phyloP scores from a whole-genome alignment of 805 yeast genomes.

The Candida tibetensis region DNA sequence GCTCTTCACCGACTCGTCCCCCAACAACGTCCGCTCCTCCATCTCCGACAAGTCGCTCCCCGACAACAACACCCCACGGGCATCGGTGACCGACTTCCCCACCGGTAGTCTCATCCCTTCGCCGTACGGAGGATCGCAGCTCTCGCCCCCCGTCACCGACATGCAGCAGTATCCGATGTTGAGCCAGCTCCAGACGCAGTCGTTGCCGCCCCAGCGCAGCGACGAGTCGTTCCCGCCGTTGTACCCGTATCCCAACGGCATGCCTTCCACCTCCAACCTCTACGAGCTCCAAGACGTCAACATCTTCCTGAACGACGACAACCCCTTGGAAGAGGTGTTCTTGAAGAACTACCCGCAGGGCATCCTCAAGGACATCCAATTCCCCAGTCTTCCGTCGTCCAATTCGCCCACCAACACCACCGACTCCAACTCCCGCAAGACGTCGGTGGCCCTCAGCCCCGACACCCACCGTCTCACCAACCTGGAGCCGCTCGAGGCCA shows the following conservation, averaged over 20 bases:
- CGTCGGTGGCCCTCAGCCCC: conserved; percentile 7
- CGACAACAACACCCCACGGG: not conserved
- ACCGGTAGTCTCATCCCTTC: conserved; percentile 5
- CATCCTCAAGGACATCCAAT: not conserved
- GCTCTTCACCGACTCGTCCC: conserved; percentile 35
- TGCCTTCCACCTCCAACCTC: conserved; percentile 9
- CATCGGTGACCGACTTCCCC: conserved; percentile 1
- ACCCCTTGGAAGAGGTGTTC: conserved; percentile 40
- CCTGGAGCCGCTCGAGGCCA: conserved; percentile 12
- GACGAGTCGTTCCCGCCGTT: not conserved
- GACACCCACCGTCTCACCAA: conserved; percentile 4
- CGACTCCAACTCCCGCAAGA: conserved; percentile 18
- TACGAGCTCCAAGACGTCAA: conserved; percentile 37
- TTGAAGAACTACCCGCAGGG: conserved; percentile 10
- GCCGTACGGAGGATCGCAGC: conserved; percentile 13
- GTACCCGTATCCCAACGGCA: not conserved
- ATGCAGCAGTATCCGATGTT: not conserved
- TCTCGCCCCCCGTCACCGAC: conserved; percentile 3
- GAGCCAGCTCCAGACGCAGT: not conserved
- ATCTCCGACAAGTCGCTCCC: not conserved
- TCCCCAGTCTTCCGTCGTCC: not conserved
- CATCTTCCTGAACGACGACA: conserved; percentile 33
- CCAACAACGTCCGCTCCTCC: conserved; percentile 5
- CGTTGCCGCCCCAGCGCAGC: not conserved
- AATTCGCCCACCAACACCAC: conserved; percentile 35